These are phyloP conservation scores for Vigna angularis DNA, from an alignment of 306 rosid genomes.

Conservation along the genomic window DNA sequence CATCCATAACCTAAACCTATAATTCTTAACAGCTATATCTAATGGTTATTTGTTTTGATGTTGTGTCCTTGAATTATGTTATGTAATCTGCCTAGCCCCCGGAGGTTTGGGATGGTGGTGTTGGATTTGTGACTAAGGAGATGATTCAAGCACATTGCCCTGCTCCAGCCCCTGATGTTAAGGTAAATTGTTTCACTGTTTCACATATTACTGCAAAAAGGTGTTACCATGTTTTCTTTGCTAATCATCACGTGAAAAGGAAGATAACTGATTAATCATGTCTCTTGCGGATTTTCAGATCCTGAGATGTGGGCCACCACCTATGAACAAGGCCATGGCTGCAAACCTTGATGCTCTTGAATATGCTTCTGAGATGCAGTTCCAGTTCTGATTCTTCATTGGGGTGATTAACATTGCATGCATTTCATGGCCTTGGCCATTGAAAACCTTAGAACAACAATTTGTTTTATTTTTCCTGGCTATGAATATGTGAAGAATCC, in stretches of 20 bases:
- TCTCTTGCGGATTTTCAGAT: constrained; percentile 56
- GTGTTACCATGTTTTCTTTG: neutral
- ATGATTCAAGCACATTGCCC: constrained; percentile 91
- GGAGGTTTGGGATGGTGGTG: constrained; percentile 90
- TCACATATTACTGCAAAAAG: neutral
- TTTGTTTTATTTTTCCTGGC: constrained; percentile 13
- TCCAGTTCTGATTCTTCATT: constrained; percentile 77
- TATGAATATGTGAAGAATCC: constrained; percentile 11
- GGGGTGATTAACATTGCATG: constrained; percentile 34
- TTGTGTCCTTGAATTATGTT: constrained; percentile 26
- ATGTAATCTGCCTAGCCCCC: constrained; percentile 75
- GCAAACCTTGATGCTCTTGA: constrained; percentile 78
- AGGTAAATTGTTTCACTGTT: constrained; percentile 54
- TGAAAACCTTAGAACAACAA: neutral
- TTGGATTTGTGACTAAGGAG: constrained; percentile 88
- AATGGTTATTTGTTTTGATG: constrained; percentile 19
- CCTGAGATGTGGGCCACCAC: constrained; percentile 95
- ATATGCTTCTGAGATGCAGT: constrained; percentile 80
- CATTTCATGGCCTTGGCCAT: constrained; percentile 34
- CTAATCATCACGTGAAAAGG: neutral
- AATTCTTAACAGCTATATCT: neutral
- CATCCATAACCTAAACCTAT: neutral
- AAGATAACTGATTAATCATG: constrained; percentile 29
- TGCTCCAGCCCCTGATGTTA: constrained; percentile 74
- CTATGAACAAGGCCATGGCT: constrained; percentile 98